phyloP scores from a whole-genome alignment of 305 asterid genomes.

The Withania somnifera region DNA sequence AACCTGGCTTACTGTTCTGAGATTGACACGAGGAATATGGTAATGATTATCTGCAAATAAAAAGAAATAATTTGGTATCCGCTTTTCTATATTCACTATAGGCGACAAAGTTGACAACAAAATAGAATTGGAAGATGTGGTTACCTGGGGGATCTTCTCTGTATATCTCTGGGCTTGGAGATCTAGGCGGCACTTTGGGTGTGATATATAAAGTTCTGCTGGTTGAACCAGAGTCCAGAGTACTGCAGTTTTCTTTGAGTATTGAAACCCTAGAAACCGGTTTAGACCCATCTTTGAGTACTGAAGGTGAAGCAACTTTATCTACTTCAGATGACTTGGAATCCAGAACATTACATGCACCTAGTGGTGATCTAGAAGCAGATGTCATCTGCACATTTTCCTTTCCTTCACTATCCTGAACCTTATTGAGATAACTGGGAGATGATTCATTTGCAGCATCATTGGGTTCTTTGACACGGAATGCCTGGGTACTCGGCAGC shows the following conservation, averaged over 20 bases:
- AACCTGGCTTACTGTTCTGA: slow-evolving; percentile 14
- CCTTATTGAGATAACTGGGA: slow-evolving; percentile 12
- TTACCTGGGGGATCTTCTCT: slow-evolving; percentile 61
- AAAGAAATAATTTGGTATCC: not conserved
- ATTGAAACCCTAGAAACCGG: not conserved
- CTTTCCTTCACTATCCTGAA: not conserved
- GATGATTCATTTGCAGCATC: slow-evolving; percentile 12
- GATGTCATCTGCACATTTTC: not conserved
- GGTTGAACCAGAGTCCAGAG: slow-evolving; percentile 2
- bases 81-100: not conserved
- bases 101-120: not conserved
- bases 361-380: slow-evolving; percentile 13
- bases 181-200: slow-evolving; percentile 24
- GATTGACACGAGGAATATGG: slow-evolving; percentile 27
- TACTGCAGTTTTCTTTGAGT: slow-evolving; percentile 18
- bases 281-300: slow-evolving; percentile 12
- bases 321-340: slow-evolving; percentile 13
- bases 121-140: not conserved
- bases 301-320: slow-evolving; percentile 16
- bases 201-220: slow-evolving; percentile 10
- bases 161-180: slow-evolving; percentile 71
- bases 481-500: slow-evolving; percentile 1
- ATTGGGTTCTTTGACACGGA: slow-evolving; percentile 19
- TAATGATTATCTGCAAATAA: slow-evolving; percentile 28
- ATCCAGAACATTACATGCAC: slow-evolving; percentile 12